A percentile compares a stretch with the other conserved stretches of the same genome.
Evolutionary conservation across 345 rosid genomes (phyloP).

Genomic region (Cochlearia excelsa): DNA sequence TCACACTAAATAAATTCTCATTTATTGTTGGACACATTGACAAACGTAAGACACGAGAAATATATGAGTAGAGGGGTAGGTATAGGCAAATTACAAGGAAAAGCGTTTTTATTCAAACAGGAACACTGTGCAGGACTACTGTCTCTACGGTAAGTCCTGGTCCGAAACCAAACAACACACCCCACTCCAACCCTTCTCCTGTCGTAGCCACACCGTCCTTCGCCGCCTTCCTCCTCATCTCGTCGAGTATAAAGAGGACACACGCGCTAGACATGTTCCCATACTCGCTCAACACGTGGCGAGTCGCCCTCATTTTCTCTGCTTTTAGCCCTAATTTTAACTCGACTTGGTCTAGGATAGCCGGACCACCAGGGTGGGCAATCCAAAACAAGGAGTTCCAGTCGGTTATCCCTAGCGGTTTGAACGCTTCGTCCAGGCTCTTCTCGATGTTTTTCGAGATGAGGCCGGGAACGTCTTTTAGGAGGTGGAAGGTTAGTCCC

Average conservation of each 20-base stretch:
- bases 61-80: slow-evolving; percentile 16
- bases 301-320: slow-evolving; percentile 56
- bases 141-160: slow-evolving; percentile 90
- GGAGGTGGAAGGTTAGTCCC: slow-evolving; percentile 63
- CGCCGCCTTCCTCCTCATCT: slow-evolving; percentile 61
- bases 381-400: slow-evolving; percentile 84
- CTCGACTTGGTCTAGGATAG: slow-evolving; percentile 63
- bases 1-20: slow-evolving; percentile 21
- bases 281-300: slow-evolving; percentile 61
- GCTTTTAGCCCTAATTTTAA: slow-evolving; percentile 45
- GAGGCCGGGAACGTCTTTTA: slow-evolving; percentile 61
- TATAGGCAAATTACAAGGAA: slow-evolving; percentile 5
- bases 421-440: slow-evolving; percentile 59
- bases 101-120: slow-evolving; percentile 25
- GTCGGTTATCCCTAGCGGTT: slow-evolving; percentile 64
- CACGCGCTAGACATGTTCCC: slow-evolving; percentile 90
- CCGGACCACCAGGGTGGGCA: slow-evolving; percentile 81
- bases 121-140: slow-evolving; percentile 62
- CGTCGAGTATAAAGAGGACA: slow-evolving; percentile 69
- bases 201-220: slow-evolving; percentile 57
- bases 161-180: slow-evolving; percentile 76
- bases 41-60: slow-evolving; percentile 9
- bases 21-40: slow-evolving; percentile 7
- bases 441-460: slow-evolving; percentile 72
- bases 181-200: slow-evolving; percentile 87